These are phyloP conservation scores for Serendipita sp. DNA, from an alignment of 768 basidiomycete species.

Conservation along the genomic window DNA sequence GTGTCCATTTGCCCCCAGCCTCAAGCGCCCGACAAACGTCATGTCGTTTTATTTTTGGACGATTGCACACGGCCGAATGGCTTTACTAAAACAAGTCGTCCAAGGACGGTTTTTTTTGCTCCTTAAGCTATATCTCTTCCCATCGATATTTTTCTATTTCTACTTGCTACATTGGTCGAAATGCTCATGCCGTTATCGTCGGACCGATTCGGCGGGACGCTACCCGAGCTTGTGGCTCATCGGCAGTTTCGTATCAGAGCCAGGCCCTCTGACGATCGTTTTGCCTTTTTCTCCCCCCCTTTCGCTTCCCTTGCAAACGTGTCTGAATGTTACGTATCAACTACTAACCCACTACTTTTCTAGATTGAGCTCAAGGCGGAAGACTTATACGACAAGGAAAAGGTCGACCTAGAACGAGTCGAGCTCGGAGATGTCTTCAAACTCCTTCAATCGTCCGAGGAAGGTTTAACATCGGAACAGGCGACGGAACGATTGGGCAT, in stretches of 20 bases:
- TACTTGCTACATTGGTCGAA: too few relatives aligned
- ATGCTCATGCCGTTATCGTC: neutral
- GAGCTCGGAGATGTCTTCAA: slow-evolving; percentile 94
- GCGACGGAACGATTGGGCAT: slow-evolving; percentile 71
- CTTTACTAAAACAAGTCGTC: neutral
- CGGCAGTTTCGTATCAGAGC: neutral
- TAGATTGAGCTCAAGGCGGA: slow-evolving; percentile 81
- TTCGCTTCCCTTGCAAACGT: neutral
- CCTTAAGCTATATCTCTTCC: neutral
- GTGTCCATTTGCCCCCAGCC: too few relatives aligned
- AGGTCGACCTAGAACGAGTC: slow-evolving; percentile 95
- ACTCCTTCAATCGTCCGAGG: slow-evolving; percentile 77
- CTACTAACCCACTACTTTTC: neutral
- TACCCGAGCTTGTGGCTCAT: neutral
- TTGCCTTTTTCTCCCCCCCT: neutral
- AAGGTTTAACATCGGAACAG: slow-evolving; percentile 62
- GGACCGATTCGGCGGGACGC: neutral
- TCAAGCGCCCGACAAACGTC: neutral
- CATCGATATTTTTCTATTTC: neutral
- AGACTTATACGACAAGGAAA: slow-evolving; percentile 95
- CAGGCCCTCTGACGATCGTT: neutral
- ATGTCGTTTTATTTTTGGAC: neutral
- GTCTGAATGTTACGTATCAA: slow-evolving; percentile 9
- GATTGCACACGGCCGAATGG: neutral
- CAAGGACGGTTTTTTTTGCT: neutral